Conservation (phyloP, 2,329 filamentous ascomycete species). For the Coniochaeta prunicola region DNA sequence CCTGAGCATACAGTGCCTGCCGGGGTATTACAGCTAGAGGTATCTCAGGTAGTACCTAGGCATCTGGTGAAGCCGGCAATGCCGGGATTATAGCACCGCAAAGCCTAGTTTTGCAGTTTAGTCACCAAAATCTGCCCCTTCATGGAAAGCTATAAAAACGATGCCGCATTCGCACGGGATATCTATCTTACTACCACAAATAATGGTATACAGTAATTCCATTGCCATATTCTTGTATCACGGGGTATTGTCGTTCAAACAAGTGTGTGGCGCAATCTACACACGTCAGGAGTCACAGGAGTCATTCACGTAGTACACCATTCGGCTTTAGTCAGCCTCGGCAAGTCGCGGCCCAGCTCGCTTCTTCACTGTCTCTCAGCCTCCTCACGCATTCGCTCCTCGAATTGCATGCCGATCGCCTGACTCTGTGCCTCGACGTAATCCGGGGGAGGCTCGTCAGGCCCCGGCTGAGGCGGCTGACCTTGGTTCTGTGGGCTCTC, state of each 20-base stretch:
- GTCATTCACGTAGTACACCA: background rate
- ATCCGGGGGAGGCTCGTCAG: conserved; percentile 76
- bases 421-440: conserved; percentile 89
- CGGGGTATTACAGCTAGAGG: too few relatives aligned
- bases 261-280: background rate
- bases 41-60: too few relatives aligned
- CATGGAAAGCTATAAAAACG: too few relatives aligned
- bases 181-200: background rate
- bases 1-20: too few relatives aligned
- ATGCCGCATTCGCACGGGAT: background rate
- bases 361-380: conserved; percentile 49
- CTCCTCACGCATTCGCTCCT: conserved; percentile 68
- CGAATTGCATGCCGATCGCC: conserved; percentile 48
- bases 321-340: background rate
- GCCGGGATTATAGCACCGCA: too few relatives aligned
- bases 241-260: background rate
- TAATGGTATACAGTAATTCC: background rate
- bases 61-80: too few relatives aligned
- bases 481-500: conserved; percentile 15
- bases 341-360: background rate
- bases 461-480: conserved; percentile 27
- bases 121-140: too few relatives aligned
- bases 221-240: background rate
- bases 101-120: too few relatives aligned
- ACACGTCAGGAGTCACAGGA: background rate